Base-by-base conservation (phyloP, 2,329 filamentous ascomycete genomes). In the Simplicillium aogashimaense region DNA sequence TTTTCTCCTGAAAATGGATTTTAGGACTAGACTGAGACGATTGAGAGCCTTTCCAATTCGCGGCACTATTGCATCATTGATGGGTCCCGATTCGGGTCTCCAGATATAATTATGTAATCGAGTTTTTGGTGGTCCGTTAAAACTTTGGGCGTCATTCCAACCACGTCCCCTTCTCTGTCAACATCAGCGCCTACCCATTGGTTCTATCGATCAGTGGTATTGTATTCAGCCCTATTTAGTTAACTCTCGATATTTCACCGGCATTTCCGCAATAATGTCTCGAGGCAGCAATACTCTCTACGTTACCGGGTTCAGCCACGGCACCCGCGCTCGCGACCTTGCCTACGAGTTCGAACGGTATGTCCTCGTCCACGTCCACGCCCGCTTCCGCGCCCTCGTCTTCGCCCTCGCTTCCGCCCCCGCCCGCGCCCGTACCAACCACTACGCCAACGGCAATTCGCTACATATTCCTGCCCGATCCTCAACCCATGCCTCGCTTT, bases 301-400 rank as follows among this genome's bases (percentile, higher is more conserved):
- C 74, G 90, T 97, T 67, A 95, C 89, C 60, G 92, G 92, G 77
- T 98, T 98, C 69, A 94, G 90, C 78, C 88, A 95, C 69, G 88
- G 90, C 66, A 95, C 90, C 66, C 87, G 92, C 74, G 88, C 92
- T 66, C 87, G 92, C 80, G 89, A 98, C 76, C 86, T 97, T 66
- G 88, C 90, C 74, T 95, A 94, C 85, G 90, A 97, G 77, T 97
- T 97, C 85, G 90, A 97, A 89, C 88, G 90, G 87, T 95, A 95
- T 80, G 89, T 94, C 76, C 67, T 69, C 60, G 61, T 50, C 52
- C 54, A 53, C 56, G 55, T 56, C 58, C 61, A 59, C 67, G 64
- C 56, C 55, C 48, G 52, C 60, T 58, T 56, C 57, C 52, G 50
- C 55, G 52, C 38, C 51, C 48, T 53, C 55, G 54, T 49, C 54